phyloP scores from a whole-genome alignment of 495 filamentous ascomycete species.

The Podospora didyma region DNA sequence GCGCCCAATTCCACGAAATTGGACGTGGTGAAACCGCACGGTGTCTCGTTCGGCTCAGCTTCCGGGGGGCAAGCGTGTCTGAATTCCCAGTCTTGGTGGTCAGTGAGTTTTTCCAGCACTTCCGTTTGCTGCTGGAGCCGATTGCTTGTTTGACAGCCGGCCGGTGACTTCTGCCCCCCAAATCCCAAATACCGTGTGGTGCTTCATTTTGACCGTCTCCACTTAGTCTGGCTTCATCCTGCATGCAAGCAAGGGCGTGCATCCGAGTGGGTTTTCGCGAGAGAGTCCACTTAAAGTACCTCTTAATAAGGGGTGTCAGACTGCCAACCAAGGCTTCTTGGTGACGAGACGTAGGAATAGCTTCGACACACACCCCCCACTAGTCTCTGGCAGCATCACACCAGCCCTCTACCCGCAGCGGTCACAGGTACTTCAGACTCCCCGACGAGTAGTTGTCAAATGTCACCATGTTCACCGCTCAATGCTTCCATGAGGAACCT shows the following conservation, averaged over 20 bases:
- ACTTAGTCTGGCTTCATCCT: constrained; percentile 2
- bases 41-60: constrained; percentile 13
- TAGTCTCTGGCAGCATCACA: neutral
- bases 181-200: constrained; percentile 3
- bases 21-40: constrained; percentile 13
- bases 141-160: neutral
- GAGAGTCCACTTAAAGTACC: neutral
- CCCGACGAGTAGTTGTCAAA: constrained; percentile 1
- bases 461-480: constrained; percentile 19
- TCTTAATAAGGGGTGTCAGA: neutral
- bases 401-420: neutral
- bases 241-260: constrained; percentile 10
- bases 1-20: constrained; percentile 18
- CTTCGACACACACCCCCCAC: constrained; percentile 12
- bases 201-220: neutral
- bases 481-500: constrained; percentile 3
- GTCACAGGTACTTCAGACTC: neutral
- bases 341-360: constrained; percentile 19
- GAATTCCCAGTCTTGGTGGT: neutral
- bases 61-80: constrained; percentile 9
- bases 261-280: constrained; percentile 11
- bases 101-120: neutral
- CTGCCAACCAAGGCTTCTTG: constrained; percentile 2
- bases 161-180: neutral
- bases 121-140: neutral